Conservation (phyloP, 495 filamentous ascomycete genomes). For the Sporormia fimetaria region DNA sequence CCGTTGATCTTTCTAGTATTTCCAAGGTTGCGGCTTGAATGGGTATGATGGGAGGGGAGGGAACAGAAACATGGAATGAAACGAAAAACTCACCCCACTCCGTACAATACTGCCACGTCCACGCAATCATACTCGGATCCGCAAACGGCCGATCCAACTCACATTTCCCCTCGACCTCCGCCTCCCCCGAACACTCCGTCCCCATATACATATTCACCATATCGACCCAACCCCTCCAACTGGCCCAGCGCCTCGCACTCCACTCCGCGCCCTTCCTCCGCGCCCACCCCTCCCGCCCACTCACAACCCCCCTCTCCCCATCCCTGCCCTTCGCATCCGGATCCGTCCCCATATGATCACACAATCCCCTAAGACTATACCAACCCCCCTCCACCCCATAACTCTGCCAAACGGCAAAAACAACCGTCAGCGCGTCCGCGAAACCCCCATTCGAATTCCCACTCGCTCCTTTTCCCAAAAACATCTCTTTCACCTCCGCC, state of each 20-base stretch:
- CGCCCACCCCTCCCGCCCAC: slow-evolving; percentile 38
- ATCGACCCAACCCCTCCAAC: slow-evolving; percentile 35
- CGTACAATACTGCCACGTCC: slow-evolving; percentile 53
- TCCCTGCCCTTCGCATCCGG: slow-evolving; percentile 24
- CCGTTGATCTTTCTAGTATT: background rate
- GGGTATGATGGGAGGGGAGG: background rate
- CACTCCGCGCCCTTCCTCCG: slow-evolving; percentile 33
- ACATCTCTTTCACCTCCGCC: slow-evolving; percentile 37
- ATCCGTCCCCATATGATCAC: slow-evolving; percentile 37
- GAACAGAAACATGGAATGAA: background rate
- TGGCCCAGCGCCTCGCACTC: slow-evolving; percentile 38
- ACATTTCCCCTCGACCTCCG: slow-evolving; percentile 28
- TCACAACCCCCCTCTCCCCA: too few relatives aligned
- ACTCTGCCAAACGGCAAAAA: slow-evolving; percentile 39
- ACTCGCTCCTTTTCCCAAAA: slow-evolving; percentile 41
- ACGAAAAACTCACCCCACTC: slow-evolving; percentile 42
- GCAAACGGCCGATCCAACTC: slow-evolving; percentile 32
- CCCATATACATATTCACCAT: slow-evolving; percentile 35
- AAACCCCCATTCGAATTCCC: slow-evolving; percentile 42
- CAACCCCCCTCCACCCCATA: slow-evolving; percentile 39
- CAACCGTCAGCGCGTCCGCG: slow-evolving; percentile 34
- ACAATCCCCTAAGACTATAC: slow-evolving; percentile 36
- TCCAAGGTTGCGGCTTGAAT: background rate
- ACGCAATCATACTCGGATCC: slow-evolving; percentile 36
- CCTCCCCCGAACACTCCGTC: slow-evolving; percentile 34